A percentile compares a stretch with the other conserved stretches of the same genome.
phyloP scores from a whole-genome alignment of 352 stramenopile species.

The Pythium periplocum region DNA sequence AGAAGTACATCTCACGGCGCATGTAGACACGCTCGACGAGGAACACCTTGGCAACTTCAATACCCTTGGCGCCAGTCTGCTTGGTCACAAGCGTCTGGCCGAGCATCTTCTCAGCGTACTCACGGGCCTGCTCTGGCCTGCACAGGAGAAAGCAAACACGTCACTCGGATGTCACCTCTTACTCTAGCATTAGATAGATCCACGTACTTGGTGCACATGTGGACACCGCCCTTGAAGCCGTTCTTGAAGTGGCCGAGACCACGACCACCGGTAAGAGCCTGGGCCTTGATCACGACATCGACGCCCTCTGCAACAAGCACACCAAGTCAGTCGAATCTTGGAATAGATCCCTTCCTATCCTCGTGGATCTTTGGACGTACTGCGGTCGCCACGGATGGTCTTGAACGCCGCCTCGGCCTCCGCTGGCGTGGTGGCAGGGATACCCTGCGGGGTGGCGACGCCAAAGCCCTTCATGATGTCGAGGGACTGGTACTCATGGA shows the following conservation, averaged over 20 bases:
- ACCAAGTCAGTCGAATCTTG: neutral
- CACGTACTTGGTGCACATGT: constrained; percentile 90
- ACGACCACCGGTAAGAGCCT: constrained; percentile 95
- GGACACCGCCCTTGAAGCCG: constrained; percentile 97
- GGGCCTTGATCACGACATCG: constrained; percentile 95
- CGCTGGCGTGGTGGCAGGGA: constrained; percentile 69
- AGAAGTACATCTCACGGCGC: constrained; percentile 97
- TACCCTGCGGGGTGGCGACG: constrained; percentile 65
- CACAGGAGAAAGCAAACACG: constrained; percentile 8
- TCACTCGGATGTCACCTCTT: neutral
- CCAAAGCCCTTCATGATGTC: constrained; percentile 91
- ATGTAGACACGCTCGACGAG: constrained; percentile 93
- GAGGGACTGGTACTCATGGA: constrained; percentile 94
- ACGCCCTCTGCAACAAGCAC: constrained; percentile 39
- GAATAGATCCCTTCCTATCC: no score
- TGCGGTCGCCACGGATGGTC: constrained; percentile 64
- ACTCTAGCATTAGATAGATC: neutral
- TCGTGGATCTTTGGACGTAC: constrained; percentile 24
- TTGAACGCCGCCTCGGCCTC: constrained; percentile 80
- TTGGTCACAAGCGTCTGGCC: constrained; percentile 96
- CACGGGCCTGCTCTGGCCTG: constrained; percentile 60
- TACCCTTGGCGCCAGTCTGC: constrained; percentile 87
- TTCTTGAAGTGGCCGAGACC: constrained; percentile 96
- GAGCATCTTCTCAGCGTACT: constrained; percentile 88
- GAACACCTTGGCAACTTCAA: constrained; percentile 89